Evolutionary conservation across 139 green algal species (phyloP).

Genomic region (Picochlorum costavermella): DNA sequence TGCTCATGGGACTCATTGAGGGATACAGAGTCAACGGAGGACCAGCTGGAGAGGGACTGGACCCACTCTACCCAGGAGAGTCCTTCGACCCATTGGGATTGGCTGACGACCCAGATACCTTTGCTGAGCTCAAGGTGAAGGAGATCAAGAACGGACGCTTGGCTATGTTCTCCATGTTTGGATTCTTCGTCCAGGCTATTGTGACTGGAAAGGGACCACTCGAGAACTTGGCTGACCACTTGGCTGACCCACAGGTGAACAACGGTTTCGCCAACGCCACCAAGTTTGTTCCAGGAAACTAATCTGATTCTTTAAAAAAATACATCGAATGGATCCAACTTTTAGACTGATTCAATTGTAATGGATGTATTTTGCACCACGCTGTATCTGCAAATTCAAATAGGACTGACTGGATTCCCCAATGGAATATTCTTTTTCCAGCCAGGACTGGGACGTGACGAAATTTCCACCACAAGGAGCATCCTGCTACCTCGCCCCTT

Average conservation of each 20-base stretch:
- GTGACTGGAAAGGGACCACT: conserved; percentile 58
- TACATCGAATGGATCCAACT: no score
- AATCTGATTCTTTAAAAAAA: not conserved
- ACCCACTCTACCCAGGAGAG: conserved; percentile 86
- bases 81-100: conserved; percentile 90
- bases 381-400: no score
- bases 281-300: conserved; percentile 24
- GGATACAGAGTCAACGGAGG: conserved; percentile 88
- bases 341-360: no score
- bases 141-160: conserved; percentile 90
- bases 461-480: no score
- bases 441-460: no score
- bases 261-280: conserved; percentile 73
- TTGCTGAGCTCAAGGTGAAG: conserved; percentile 77
- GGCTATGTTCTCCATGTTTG: conserved; percentile 78
- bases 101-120: conserved; percentile 78
- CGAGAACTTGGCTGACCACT: conserved; percentile 73
- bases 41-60: conserved; percentile 72
- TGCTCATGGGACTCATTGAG: conserved; percentile 87
- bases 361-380: no score
- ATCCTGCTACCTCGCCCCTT: no score
- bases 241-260: conserved; percentile 58
- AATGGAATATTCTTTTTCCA: no score
- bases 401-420: no score
- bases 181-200: conserved; percentile 69